Conservation (phyloP, 2,329 filamentous ascomycete genomes). For the Dactylellina drechsleri region DNA sequence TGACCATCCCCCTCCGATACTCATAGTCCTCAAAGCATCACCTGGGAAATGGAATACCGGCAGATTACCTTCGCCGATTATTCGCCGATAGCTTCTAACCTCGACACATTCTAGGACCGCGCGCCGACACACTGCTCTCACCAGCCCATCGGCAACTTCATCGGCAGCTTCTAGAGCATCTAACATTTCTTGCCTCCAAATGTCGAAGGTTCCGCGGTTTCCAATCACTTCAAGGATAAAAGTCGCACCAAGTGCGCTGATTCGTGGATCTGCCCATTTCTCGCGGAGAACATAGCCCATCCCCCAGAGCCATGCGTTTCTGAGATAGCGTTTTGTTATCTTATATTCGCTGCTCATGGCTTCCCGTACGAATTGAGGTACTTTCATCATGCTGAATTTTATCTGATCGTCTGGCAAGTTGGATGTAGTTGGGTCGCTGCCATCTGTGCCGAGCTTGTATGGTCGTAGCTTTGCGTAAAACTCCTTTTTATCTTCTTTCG, state of each 20-base stretch:
- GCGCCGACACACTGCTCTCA: not conserved
- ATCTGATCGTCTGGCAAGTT: not conserved
- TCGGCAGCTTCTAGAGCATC: conserved; percentile 1
- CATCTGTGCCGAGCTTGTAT: not conserved
- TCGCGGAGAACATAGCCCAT: conserved; percentile 5
- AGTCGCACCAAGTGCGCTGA: conserved; percentile 4
- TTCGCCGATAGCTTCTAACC: too few species aligned
- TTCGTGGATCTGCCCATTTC: not conserved
- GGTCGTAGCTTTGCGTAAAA: not conserved
- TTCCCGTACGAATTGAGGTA: too few species aligned
- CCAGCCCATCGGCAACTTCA: not conserved
- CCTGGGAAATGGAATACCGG: not conserved
- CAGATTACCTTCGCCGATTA: too few species aligned
- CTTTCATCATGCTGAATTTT: not conserved
- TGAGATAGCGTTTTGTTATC: not conserved
- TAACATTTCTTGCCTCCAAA: conserved; percentile 2
- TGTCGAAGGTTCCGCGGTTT: not conserved
- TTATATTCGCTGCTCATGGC: not conserved
- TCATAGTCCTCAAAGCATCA: not conserved
- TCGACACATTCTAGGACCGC: too few species aligned
- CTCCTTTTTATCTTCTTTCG: not conserved
- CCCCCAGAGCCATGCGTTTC: conserved; percentile 2
- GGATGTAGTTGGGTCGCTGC: conserved; percentile 1
- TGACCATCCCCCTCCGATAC: conserved; percentile 2
- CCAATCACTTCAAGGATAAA: conserved; percentile 4